Evolutionary conservation across 176 grass and related monocot genomes (phyloP), one percentile per base, ranked within the genome.

Genomic region (Hyparrhenia diplandra): DNA sequence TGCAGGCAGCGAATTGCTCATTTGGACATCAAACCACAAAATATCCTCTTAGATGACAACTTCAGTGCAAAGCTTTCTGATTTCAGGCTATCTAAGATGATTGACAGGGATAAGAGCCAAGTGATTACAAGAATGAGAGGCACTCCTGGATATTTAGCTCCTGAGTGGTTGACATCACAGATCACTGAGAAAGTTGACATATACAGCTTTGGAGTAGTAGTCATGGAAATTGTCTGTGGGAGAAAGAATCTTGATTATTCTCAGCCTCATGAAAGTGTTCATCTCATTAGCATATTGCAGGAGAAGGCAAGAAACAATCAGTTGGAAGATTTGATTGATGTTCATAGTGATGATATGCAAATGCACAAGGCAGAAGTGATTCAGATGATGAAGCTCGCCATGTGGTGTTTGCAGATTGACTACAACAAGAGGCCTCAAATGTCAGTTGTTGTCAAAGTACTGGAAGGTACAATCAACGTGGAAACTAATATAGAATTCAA

Each of bases 391-490:
- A 74, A 84, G 40, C 85, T 92, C 8, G 90, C 87, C 36, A 90
- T 90, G 49, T 92, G 87, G 93, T 95, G 93, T 39, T 71, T 92
- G 66, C 90, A 92, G 79, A 55, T 49, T n/a, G 87, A 95, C 35
- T 36, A 36, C 35, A 36, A 36, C 35, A 36, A 36, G 35, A 36
- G 35, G 35, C 35, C 35, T 36, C 35, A 36, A 36, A 36, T 36
- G 35, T 36, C 35, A 36, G 35, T 36, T 36, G 35, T 36, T 36
- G n/a, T 36, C 35, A 36, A 36, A 36, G 35, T 36, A 36, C 35
- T 36, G 6, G 35, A 36, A 36, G 35, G 35, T 36, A 36, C 4
- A 5, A 5, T 36, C 35, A 36, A 36, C 35, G 35, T 36, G 35
- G 35, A 36, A 36, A 36, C 35, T 36, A 36, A 36, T 36, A 36